Evolutionary conservation across 495 filamentous ascomycete species (phyloP).

Genomic region (Pyronema omphalodes): DNA sequence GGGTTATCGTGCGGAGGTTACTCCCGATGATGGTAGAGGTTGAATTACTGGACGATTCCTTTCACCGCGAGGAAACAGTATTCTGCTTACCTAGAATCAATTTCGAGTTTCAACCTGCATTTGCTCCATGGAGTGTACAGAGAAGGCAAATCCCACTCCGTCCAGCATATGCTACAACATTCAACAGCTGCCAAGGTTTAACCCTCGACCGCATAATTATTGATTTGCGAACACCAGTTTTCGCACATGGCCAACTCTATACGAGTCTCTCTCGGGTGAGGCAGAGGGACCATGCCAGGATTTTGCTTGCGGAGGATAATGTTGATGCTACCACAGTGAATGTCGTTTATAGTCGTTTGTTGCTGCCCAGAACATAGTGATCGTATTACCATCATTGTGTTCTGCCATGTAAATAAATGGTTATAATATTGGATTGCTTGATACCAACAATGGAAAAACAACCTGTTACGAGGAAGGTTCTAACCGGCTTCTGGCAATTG

Average conservation of each 20-base stretch:
- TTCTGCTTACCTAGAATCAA: constrained; percentile 3
- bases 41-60: neutral
- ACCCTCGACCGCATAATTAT: constrained; percentile 5
- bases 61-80: neutral
- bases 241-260: constrained; percentile 8
- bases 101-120: constrained; percentile 4
- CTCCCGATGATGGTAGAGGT: neutral
- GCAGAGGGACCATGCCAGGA: neutral
- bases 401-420: too few species aligned
- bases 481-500: too few species aligned
- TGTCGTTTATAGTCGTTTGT: constrained; percentile 8
- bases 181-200: constrained; percentile 9
- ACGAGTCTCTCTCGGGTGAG: neutral
- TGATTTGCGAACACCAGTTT: neutral
- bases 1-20: neutral
- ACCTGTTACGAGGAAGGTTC: too few species aligned
- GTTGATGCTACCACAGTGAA: neutral
- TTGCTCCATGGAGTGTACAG: constrained; percentile 4
- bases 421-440: too few species aligned
- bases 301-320: neutral
- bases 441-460: too few species aligned
- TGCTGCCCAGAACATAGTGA: too few species aligned
- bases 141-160: constrained; percentile 1
- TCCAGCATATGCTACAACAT: constrained; percentile 6
- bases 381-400: too few species aligned